phyloP scores from a whole-genome alignment of 1,139 yeast species.

The Taiozyma sp. region DNA sequence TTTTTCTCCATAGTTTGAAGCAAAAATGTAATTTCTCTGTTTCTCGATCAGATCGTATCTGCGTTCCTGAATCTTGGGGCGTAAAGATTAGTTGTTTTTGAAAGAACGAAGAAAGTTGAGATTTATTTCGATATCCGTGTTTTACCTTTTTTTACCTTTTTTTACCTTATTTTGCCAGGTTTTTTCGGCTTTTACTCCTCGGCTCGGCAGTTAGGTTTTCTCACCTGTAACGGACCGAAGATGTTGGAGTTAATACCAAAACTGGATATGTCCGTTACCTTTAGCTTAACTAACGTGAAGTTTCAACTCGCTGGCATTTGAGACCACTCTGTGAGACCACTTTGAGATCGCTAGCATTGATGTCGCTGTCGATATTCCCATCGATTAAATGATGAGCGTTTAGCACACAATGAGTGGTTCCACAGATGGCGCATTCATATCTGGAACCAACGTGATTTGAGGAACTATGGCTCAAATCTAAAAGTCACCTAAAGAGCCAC shows the following conservation, averaged over 20 bases:
- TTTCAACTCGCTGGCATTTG: no score
- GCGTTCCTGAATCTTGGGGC: not conserved
- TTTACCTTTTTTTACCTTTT: constrained; percentile 9
- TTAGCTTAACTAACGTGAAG: not conserved
- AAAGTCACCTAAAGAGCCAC: no score
- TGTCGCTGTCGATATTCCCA: no score
- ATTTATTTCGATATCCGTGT: constrained; percentile 3
- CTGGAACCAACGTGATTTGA: no score
- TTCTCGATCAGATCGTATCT: not conserved
- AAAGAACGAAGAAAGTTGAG: not conserved
- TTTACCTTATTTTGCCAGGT: constrained; percentile 2
- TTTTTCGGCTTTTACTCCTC: not conserved
- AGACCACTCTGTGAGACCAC: no score
- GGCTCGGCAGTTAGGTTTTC: no score
- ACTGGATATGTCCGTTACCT: not conserved
- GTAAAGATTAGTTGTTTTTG: not conserved
- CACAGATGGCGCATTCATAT: no score
- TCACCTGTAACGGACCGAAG: no score
- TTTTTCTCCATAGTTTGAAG: not conserved
- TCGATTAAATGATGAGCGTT: no score
- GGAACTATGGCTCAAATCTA: no score
- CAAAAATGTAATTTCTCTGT: not conserved
- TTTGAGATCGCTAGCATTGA: no score
- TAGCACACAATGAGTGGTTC: no score
- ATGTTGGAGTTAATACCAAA: not conserved